Evolutionary conservation across 257 asterid species (phyloP), one percentile per base, ranked within the genome.

Genomic region (Linaria vulgaris): DNA sequence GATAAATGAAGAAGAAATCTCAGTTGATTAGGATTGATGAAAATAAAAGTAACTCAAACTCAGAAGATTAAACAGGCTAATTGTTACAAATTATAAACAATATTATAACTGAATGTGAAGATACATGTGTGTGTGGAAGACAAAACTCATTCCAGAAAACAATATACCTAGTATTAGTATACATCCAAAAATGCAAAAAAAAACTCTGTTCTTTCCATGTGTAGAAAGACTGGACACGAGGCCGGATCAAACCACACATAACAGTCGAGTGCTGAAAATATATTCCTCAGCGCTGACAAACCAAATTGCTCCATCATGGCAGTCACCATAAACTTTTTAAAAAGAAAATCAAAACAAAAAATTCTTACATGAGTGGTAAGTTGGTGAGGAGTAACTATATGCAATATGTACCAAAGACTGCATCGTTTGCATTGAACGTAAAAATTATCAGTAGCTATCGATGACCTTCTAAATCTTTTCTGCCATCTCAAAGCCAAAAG

Each of bases 401-500:
- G 67, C 69, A 47, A 20, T 15, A 22, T 43, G 74, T 52, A 47
- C 41, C 3, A 30, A 47, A 21, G 56, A 66, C 15, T 45, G 58
- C 31, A 56, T 47, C 56, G 6, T 43, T 61, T 22, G 31, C 55
- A 27, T 39, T 20, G 20, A 49, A 57, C 10, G 57, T 3, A 52
- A 38, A 72, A 31, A 24, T 73, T n/a, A 46, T 13, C 11, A 20
- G 20, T 17, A 57, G 10, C 31, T 19, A 58, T 22, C 38, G 34
- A 9, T 20, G 56, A 23, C 37, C n/a, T 31, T 63, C 31, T 34
- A 31, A 49, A 9, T 7, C 34, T 48, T 51, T 25, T 44, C 49
- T 54, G 10, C 59, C 71, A 30, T 54, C 41, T 85, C 82, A 88
- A 38, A 88, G 81, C 96, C 94, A 88, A 65, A 88, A 88, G 72